phyloP scores from a whole-genome alignment of 176 grass and related monocot genomes.

The Lolium rigidum region DNA sequence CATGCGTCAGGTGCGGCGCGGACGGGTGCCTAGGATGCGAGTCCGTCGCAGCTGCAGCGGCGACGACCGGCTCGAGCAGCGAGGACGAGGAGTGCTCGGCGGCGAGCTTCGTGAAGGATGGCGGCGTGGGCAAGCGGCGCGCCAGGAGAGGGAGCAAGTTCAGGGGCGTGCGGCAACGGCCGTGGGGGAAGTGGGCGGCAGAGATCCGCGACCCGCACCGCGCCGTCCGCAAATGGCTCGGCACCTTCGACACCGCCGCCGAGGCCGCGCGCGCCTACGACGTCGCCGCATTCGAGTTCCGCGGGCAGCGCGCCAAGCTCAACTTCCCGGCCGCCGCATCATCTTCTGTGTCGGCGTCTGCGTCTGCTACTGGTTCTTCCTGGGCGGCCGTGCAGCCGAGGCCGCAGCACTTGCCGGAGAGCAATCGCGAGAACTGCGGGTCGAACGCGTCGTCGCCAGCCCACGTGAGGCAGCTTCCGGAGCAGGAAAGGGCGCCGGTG shows the following conservation, averaged over 20 bases:
- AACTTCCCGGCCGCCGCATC: constrained; percentile 56
- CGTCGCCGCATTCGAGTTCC: constrained; percentile 67
- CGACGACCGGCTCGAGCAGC: constrained; percentile 29
- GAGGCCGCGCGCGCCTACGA: constrained; percentile 80
- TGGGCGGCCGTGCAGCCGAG: neutral
- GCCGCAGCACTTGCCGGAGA: neutral
- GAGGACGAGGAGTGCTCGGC: constrained; percentile 18
- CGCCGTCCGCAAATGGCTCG: constrained; percentile 84
- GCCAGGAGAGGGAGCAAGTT: constrained; percentile 50
- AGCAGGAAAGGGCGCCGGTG: neutral
- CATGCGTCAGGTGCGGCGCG: constrained; percentile 48
- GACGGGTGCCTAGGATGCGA: constrained; percentile 60
- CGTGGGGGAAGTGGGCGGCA: constrained; percentile 86
- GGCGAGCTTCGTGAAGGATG: neutral
- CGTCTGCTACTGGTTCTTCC: neutral
- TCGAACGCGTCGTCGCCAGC: constrained; percentile 26
- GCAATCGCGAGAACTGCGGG: constrained; percentile 15
- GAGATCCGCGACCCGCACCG: constrained; percentile 84
- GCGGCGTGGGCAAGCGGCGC: constrained; percentile 49
- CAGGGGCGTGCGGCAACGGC: constrained; percentile 72
- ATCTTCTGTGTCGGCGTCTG: constrained; percentile 6
- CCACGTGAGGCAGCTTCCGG: neutral
- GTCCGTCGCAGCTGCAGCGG: neutral
- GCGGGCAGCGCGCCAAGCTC: constrained; percentile 61
- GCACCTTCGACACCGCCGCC: constrained; percentile 83